Percentiles rank a stretch among this genome's conserved stretches.
Evolutionary conservation across 305 asterid genomes (phyloP).

Genomic region (Solanum hybrid): DNA sequence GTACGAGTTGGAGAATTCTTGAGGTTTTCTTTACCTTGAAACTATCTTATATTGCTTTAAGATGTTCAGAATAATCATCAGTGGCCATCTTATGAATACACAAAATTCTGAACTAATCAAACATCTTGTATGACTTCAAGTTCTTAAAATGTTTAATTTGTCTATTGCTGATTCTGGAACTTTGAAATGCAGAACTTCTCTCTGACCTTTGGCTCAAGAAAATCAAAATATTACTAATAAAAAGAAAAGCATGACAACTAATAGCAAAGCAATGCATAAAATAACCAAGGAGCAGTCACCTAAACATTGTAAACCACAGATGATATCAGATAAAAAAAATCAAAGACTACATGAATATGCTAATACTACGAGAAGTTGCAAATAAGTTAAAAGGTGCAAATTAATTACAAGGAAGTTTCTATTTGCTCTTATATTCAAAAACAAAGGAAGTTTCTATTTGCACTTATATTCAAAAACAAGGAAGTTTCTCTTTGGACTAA

Average conservation of each 20-base stretch:
- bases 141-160: conserved; percentile 47
- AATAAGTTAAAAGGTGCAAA: not conserved
- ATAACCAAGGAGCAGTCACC: not conserved
- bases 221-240: no score
- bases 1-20: conserved; percentile 42
- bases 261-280: no score
- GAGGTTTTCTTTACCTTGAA: conserved; percentile 30
- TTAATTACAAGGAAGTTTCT: not conserved
- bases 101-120: conserved; percentile 10
- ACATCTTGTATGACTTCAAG: conserved; percentile 41
- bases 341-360: not conserved
- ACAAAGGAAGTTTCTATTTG: not conserved
- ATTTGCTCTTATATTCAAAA: not conserved
- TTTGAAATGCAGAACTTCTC: conserved; percentile 41
- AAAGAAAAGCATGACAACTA: not conserved
- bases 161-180: conserved; percentile 49
- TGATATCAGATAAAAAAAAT: not conserved
- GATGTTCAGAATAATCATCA: conserved; percentile 12
- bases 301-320: not conserved
- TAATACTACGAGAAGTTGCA: not conserved
- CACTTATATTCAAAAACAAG: not conserved
- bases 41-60: conserved; percentile 35
- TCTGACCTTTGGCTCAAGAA: not conserved
- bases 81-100: conserved; percentile 41
- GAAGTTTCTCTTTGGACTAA: not conserved